A percentile compares a stretch with the other conserved stretches of the same genome.
These are phyloP conservation scores for Pulveroboletus sp. DNA, from an alignment of 768 basidiomycete genomes.

Conservation along the genomic window DNA sequence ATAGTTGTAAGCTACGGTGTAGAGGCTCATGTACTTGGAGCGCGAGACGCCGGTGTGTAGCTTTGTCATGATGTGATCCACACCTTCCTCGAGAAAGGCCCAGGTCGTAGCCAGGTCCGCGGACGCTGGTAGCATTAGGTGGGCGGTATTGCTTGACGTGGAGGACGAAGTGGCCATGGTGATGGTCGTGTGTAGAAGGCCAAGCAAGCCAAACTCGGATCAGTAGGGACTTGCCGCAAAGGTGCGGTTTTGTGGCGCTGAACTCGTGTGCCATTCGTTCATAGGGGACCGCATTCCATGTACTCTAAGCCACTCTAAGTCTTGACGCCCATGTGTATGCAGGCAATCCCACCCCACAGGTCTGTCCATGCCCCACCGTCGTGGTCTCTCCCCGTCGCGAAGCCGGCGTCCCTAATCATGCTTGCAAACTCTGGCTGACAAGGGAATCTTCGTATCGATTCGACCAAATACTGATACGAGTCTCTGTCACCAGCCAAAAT, in stretches of 20 bases:
- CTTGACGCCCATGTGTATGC: constrained; percentile 82
- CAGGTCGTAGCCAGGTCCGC: constrained; percentile 83
- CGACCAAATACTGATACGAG: constrained; percentile 96
- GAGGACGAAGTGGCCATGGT: constrained; percentile 32
- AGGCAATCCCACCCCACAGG: constrained; percentile 84
- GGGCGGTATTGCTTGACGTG: constrained; percentile 28
- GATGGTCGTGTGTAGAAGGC: constrained; percentile 27
- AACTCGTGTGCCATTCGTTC: not conserved
- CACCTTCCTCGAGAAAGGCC: constrained; percentile 79
- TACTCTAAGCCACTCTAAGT: constrained; percentile 34
- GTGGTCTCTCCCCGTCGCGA: constrained; percentile 63
- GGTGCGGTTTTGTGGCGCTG: constrained; percentile 29
- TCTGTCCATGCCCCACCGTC: constrained; percentile 85
- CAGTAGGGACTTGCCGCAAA: constrained; percentile 17
- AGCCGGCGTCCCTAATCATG: constrained; percentile 86
- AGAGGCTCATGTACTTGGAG: constrained; percentile 81
- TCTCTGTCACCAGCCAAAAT: constrained; percentile 92
- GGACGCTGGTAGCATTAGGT: constrained; percentile 58
- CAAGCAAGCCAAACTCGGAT: constrained; percentile 8
- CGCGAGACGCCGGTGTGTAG: constrained; percentile 85
- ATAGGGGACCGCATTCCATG: not conserved
- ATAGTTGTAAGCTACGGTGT: constrained; percentile 97
- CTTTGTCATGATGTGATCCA: constrained; percentile 91
- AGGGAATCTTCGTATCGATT: constrained; percentile 94
- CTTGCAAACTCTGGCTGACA: constrained; percentile 80